A percentile compares a stretch with the other conserved stretches of the same genome.
Conservation (phyloP, 768 basidiomycete species). For the Leccinum incarnatum region DNA sequence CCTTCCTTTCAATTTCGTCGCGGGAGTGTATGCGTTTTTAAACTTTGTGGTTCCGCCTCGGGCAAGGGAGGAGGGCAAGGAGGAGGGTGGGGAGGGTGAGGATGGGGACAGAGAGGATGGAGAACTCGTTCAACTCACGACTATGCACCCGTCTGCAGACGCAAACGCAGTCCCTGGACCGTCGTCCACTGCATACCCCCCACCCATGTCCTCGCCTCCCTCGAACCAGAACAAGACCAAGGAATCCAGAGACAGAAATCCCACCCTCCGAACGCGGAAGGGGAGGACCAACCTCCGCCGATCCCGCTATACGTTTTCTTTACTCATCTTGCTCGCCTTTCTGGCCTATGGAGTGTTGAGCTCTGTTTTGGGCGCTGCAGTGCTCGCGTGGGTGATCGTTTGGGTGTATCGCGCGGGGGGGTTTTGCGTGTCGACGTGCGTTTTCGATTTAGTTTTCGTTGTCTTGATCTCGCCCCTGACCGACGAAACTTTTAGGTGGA, state of each 20-base stretch:
- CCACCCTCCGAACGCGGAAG: slow-evolving; percentile 4
- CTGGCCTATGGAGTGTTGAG: slow-evolving; percentile 33
- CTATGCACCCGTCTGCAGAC: background rate
- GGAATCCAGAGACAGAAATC: slow-evolving; percentile 9
- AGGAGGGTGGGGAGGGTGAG: background rate
- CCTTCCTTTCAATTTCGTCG: slow-evolving; percentile 33
- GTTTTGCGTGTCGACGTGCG: background rate
- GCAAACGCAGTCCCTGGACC: background rate
- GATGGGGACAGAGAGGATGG: background rate
- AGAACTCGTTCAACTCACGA: background rate
- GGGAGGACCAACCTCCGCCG: slow-evolving; percentile 31
- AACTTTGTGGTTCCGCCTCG: background rate
- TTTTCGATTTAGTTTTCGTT: background rate
- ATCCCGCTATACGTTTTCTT: slow-evolving; percentile 38
- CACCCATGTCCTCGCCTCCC: background rate
- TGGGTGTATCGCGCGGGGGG: background rate
- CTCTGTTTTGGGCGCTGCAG: slow-evolving; percentile 28
- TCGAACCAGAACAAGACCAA: background rate
- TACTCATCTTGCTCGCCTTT: slow-evolving; percentile 40
- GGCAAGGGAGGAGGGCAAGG: background rate
- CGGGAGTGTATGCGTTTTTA: background rate
- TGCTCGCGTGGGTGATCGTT: background rate
- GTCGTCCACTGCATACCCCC: background rate
- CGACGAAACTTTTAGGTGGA: slow-evolving; percentile 24
- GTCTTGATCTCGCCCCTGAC: background rate